A percentile compares a stretch with the other conserved stretches of the same genome.
phyloP scores from a whole-genome alignment of 2,329 filamentous ascomycete genomes.

The Aspergillus proliferans region DNA sequence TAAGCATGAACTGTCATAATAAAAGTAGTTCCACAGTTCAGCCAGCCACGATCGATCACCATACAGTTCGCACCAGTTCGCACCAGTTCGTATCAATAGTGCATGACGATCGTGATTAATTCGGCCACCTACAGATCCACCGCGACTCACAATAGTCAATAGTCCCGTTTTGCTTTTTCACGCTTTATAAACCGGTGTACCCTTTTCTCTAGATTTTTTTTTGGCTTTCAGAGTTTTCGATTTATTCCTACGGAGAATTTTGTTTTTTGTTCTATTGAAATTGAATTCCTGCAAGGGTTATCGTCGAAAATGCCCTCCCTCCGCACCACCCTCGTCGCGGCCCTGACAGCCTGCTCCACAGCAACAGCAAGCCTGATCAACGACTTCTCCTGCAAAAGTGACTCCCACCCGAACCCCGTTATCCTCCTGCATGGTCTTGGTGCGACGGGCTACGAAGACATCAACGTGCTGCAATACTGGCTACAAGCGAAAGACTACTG shows the following conservation, averaged over 20 bases:
- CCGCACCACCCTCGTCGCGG: constrained; percentile 9
- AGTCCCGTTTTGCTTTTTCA: not conserved
- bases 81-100: not conserved
- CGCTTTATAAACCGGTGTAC: not conserved
- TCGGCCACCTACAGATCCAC: not conserved
- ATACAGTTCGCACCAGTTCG: not conserved
- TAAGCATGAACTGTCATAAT: no score
- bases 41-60: no score
- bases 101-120: not conserved
- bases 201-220: not conserved
- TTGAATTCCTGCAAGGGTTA: not conserved
- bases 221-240: not conserved
- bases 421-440: constrained; percentile 34
- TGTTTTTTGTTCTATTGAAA: not conserved
- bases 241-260: not conserved
- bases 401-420: constrained; percentile 25
- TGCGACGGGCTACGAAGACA: constrained; percentile 33
- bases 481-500: constrained; percentile 35
- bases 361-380: constrained; percentile 21
- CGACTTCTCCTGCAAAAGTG: constrained; percentile 28
- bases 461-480: constrained; percentile 32
- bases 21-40: no score
- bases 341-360: constrained; percentile 3
- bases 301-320: not conserved
- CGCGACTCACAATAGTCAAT: not conserved